Evolutionary conservation across 352 stramenopile species (phyloP).

Genomic region (Phytopythium oedochilum): DNA sequence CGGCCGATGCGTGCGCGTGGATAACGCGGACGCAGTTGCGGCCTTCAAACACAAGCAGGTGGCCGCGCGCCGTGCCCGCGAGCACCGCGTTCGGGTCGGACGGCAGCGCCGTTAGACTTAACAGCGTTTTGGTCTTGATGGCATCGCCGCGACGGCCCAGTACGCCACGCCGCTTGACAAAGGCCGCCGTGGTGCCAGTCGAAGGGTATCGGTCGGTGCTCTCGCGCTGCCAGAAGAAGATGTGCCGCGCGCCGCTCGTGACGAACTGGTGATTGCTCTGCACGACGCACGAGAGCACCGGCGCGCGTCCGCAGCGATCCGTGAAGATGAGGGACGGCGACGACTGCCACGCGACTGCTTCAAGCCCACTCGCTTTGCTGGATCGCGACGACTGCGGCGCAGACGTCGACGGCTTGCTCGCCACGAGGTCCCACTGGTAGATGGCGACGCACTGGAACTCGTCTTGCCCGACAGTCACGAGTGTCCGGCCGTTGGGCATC

Average conservation of each 20-base stretch:
- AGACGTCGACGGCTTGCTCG: not conserved
- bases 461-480: slow-evolving; percentile 67
- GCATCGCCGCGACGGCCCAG: slow-evolving; percentile 41
- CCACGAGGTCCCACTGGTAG: slow-evolving; percentile 56
- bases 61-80: slow-evolving; percentile 62
- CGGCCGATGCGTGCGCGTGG: slow-evolving; percentile 53
- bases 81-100: slow-evolving; percentile 48
- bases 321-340: slow-evolving; percentile 52
- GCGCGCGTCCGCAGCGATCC: slow-evolving; percentile 37
- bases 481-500: slow-evolving; percentile 61
- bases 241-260: slow-evolving; percentile 50
- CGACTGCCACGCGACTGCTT: slow-evolving; percentile 44
- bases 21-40: slow-evolving; percentile 68
- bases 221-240: slow-evolving; percentile 76
- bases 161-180: slow-evolving; percentile 44
- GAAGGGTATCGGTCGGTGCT: slow-evolving; percentile 44
- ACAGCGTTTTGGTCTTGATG: slow-evolving; percentile 59
- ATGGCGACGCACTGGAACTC: slow-evolving; percentile 65
- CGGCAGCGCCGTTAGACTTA: slow-evolving; percentile 45
- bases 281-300: slow-evolving; percentile 37
- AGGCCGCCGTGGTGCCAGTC: slow-evolving; percentile 30
- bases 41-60: slow-evolving; percentile 79
- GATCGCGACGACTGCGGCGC: slow-evolving; percentile 1
- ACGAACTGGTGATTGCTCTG: slow-evolving; percentile 53
- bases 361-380: not conserved